Evolutionary conservation across 1,139 yeast genomes (phyloP).

Genomic region (Yamadazyma sp.): DNA sequence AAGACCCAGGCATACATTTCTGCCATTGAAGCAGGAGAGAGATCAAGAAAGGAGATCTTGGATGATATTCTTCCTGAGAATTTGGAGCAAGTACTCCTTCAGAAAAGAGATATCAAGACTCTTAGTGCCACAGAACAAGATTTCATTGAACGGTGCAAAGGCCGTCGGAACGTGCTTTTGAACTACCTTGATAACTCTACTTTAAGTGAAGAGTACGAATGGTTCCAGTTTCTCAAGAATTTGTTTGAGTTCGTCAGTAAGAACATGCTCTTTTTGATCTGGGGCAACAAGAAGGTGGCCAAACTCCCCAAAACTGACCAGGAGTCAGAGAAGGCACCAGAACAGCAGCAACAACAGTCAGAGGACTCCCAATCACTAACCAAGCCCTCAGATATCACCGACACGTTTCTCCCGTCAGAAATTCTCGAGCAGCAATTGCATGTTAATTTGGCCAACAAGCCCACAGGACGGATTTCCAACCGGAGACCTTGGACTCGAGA

Average conservation of each 20-base stretch:
- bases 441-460: constrained; percentile 32
- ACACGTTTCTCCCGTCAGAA: constrained; percentile 44
- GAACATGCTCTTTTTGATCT: constrained; percentile 67
- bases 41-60: constrained; percentile 65
- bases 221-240: constrained; percentile 50
- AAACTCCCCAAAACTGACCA: constrained; percentile 11
- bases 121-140: constrained; percentile 72
- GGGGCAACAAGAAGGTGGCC: constrained; percentile 56
- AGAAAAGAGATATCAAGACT: constrained; percentile 23
- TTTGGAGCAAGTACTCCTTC: constrained; percentile 45
- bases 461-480: constrained; percentile 24
- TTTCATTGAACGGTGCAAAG: constrained; percentile 66
- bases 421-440: constrained; percentile 48
- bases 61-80: constrained; percentile 75
- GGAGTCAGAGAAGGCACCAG: constrained; percentile 1
- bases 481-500: constrained; percentile 84
- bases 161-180: constrained; percentile 63
- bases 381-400: constrained; percentile 7
- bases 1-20: constrained; percentile 95
- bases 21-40: constrained; percentile 73
- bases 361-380: constrained; percentile 1
- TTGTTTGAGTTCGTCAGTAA: constrained; percentile 75
- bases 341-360: neutral
- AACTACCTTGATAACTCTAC: constrained; percentile 46
- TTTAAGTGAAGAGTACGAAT: constrained; percentile 36